These are phyloP conservation scores for Aspergillus fijiensis DNA, from an alignment of 2,329 filamentous ascomycete species.

Conservation along the genomic window DNA sequence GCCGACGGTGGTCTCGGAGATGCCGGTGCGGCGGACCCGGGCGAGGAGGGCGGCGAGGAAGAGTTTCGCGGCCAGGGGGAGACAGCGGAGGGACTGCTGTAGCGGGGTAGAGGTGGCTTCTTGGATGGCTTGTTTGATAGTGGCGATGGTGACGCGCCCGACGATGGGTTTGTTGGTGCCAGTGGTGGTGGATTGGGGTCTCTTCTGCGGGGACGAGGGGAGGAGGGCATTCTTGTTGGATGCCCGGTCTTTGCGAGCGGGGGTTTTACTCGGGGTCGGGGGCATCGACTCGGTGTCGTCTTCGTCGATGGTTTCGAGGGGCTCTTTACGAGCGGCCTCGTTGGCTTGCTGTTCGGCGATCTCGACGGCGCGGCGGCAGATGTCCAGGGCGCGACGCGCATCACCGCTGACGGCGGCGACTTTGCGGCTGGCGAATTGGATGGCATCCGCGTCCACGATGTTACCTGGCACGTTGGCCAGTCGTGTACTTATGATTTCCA, in stretches of 20 bases:
- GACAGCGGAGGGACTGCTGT: constrained; percentile 79
- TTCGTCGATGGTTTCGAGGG: constrained; percentile 16
- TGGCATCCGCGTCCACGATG: constrained; percentile 86
- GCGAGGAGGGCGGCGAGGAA: constrained; percentile 80
- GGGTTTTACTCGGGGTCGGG: constrained; percentile 47
- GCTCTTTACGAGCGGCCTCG: constrained; percentile 35
- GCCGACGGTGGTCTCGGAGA: constrained; percentile 82
- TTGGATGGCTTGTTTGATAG: constrained; percentile 89
- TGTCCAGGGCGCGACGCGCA: constrained; percentile 86
- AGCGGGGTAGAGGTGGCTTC: constrained; percentile 92
- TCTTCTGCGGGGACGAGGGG: constrained; percentile 18
- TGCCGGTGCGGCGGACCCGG: constrained; percentile 75
- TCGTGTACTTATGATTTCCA: constrained; percentile 95
- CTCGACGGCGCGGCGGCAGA: constrained; percentile 92
- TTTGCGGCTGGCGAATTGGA: constrained; percentile 95
- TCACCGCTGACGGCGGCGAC: constrained; percentile 96
- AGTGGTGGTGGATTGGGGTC: constrained; percentile 4
- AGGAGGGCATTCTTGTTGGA: constrained; percentile 20
- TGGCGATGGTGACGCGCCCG: constrained; percentile 79
- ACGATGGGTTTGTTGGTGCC: constrained; percentile 26
- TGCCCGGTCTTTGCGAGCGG: constrained; percentile 29
- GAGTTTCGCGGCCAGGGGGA: constrained; percentile 80
- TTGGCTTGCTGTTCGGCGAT: constrained; percentile 78
- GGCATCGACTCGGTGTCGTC: constrained; percentile 40
- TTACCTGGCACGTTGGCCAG: constrained; percentile 83